Conservation (phyloP, 495 filamentous ascomycete genomes). For the Aspergillus carlsbadensis region DNA sequence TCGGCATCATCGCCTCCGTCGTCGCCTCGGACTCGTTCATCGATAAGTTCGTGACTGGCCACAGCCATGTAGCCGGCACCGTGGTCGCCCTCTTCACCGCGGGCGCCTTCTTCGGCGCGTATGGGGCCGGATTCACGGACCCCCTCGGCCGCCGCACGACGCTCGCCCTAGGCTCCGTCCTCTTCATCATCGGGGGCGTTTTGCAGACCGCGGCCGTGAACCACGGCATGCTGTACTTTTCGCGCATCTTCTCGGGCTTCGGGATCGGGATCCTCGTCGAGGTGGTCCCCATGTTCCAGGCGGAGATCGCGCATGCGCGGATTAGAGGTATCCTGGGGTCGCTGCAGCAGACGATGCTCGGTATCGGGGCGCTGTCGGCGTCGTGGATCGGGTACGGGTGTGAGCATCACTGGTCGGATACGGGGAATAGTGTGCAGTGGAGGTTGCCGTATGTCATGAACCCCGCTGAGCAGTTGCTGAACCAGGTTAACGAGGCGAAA, state of each 20-base stretch:
- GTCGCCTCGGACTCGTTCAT: constrained; percentile 20
- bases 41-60: constrained; percentile 6
- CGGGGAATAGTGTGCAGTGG: constrained; percentile 8
- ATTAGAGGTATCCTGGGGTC: neutral
- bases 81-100: constrained; percentile 9
- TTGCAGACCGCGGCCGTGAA: constrained; percentile 1
- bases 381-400: constrained; percentile 5
- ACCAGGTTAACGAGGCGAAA: neutral
- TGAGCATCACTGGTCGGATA: constrained; percentile 5
- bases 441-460: constrained; percentile 9
- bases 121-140: neutral
- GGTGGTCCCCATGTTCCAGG: constrained; percentile 1
- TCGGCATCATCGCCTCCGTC: constrained; percentile 52
- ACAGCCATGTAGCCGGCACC: constrained; percentile 3
- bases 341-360: constrained; percentile 1
- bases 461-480: too few species aligned
- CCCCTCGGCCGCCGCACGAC: constrained; percentile 1
- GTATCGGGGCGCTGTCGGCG: neutral
- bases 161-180: neutral
- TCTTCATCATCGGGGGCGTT: neutral
- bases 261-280: constrained; percentile 2
- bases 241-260: neutral
- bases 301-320: neutral
- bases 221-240: neutral
- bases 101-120: constrained; percentile 5